Conservation (phyloP, 441 rosid genomes). For the Populus hybrid region DNA sequence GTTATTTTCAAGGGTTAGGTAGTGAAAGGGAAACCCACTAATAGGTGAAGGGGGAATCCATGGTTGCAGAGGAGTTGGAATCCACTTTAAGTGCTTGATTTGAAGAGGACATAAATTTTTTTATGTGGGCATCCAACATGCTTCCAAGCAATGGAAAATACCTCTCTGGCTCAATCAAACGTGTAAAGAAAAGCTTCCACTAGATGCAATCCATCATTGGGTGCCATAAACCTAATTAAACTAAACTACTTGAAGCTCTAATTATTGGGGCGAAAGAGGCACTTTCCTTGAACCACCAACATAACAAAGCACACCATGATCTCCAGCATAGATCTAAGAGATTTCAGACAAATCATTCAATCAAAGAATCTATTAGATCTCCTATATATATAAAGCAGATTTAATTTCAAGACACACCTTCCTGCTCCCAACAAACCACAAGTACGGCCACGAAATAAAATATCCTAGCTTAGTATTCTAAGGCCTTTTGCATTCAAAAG, state of each 20-base stretch:
- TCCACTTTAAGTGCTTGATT: conserved; percentile 67
- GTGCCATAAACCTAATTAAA: conserved; percentile 36
- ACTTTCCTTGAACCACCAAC: conserved; percentile 23
- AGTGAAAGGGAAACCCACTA: conserved; percentile 82
- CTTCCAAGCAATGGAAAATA: conserved; percentile 22
- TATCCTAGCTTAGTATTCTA: not conserved
- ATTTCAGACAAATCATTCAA: conserved; percentile 15
- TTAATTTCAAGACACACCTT: conserved; percentile 11
- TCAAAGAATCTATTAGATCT: not conserved
- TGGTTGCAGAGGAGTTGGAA: conserved; percentile 88
- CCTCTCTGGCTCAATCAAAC: conserved; percentile 32
- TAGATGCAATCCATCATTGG: conserved; percentile 51
- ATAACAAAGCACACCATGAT: conserved; percentile 14
- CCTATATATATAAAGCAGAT: conserved; percentile 4
- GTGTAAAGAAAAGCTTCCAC: conserved; percentile 55
- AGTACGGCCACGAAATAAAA: not conserved
- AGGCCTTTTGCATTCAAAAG: conserved; percentile 8
- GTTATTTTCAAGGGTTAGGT: conserved; percentile 67
- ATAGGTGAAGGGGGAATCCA: conserved; percentile 21
- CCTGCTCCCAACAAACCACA: conserved; percentile 16
- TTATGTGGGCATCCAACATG: conserved; percentile 22
- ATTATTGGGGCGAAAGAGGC: conserved; percentile 56
- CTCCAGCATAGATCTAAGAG: conserved; percentile 6
- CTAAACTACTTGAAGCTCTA: conserved; percentile 28
- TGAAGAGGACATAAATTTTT: conserved; percentile 41